Evolutionary conservation across 371 early-diverging fungal species (phyloP), one percentile per base, ranked within the genome.

Genomic region (Actinomortierella ambigua): DNA sequence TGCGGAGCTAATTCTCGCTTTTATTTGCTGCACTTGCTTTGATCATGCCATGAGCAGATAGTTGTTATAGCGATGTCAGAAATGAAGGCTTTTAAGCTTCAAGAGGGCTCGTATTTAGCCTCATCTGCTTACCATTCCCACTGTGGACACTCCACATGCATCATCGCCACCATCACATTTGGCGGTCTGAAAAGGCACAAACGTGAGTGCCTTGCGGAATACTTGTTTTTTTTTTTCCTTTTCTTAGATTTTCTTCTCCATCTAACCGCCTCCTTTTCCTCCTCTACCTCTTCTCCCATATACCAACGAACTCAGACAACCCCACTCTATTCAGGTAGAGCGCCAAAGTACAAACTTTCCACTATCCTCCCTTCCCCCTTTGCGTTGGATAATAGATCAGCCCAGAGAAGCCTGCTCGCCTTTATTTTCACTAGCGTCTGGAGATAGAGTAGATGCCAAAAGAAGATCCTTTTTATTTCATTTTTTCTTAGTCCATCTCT

Each of bases 401-500:
- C 11, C 7, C 4, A 11, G 6, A 4, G 4, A 8, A 15, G 17
- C 8, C 8, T 46, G 4, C 4, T 46, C 17, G 46, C 17, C 17
- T 22, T 7, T n/a, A 18, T 14, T 34, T 28, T 20, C 15, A 28
- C 23, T 22, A n/a, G n/a, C n/a, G n/a, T n/a, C n/a, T n/a, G n/a
- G n/a, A n/a, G n/a, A n/a, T n/a, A n/a, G n/a, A n/a, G n/a, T n/a
- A n/a, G n/a, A n/a, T n/a, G n/a, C n/a, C n/a, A n/a, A n/a, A n/a
- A n/a, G n/a, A n/a, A n/a, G n/a, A n/a, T n/a, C n/a, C n/a, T n/a
- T n/a, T n/a, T n/a, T n/a, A n/a, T n/a, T n/a, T n/a, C n/a, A n/a
- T n/a, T n/a, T n/a, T 7, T 2, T n/a, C 49, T 48, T 54, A 73
- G 22, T 73, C 73, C 73, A 73, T 66, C 43, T 73, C 73, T 48